Conservation (phyloP, 768 basidiomycete genomes). For the Auricularia cornea region DNA sequence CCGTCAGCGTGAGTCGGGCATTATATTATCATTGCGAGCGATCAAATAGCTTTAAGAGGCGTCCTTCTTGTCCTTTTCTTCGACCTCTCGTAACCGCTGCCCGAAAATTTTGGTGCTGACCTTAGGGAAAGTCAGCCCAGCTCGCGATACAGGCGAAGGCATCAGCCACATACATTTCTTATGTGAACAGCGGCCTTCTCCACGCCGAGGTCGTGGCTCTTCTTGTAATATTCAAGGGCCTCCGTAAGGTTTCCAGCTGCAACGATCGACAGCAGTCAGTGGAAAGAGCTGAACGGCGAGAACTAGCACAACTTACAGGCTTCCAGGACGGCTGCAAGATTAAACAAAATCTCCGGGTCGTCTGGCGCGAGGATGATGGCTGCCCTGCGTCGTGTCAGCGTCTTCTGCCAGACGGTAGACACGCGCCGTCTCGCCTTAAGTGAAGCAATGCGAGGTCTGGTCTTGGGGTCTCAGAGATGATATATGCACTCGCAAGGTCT, state of each 20-base stretch:
- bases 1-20: too few species aligned
- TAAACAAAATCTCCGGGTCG: conserved; percentile 88
- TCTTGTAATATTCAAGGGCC: conserved; percentile 73
- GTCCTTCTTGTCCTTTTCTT: background rate
- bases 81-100: conserved; percentile 39
- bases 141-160: conserved; percentile 9
- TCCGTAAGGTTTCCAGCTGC: conserved; percentile 73
- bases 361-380: conserved; percentile 78
- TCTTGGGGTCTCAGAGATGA: conserved; percentile 67
- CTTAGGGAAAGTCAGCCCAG: conserved; percentile 28
- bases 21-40: too few species aligned
- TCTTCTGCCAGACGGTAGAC: conserved; percentile 21
- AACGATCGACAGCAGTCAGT: conserved; percentile 27
- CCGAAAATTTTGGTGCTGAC: conserved; percentile 76
- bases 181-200: conserved; percentile 72
- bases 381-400: conserved; percentile 45
- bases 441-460: conserved; percentile 85
- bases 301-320: conserved; percentile 57
- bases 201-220: conserved; percentile 66
- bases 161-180: conserved; percentile 51
- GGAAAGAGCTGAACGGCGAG: conserved; percentile 3
- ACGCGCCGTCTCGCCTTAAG: conserved; percentile 47
- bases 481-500: conserved; percentile 88
- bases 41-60: too few species aligned
- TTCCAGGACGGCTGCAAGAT: conserved; percentile 85